A percentile compares a stretch with the other conserved stretches of the same genome.
Conservation (phyloP, 805 yeast species). For the Ogataea saltuana region DNA sequence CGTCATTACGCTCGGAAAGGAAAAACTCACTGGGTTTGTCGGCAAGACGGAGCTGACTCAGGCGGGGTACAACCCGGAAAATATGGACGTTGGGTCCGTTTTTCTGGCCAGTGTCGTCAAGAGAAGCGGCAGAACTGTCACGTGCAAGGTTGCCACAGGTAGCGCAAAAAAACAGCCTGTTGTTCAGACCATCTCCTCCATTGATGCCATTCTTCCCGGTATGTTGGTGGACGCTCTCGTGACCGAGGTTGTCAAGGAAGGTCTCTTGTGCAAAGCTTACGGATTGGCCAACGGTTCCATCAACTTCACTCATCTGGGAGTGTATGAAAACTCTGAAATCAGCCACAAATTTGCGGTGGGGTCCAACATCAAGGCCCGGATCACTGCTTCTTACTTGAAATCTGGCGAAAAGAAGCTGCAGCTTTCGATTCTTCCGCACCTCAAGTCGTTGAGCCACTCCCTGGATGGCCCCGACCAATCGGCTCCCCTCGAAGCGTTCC, state of each 20-base stretch:
- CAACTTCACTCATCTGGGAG: constrained; percentile 63
- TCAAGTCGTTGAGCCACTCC: constrained; percentile 38
- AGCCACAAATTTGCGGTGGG: constrained; percentile 71
- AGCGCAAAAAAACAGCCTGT: constrained; percentile 49
- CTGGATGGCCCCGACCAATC: constrained; percentile 25
- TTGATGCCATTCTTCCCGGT: constrained; percentile 87
- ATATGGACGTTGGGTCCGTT: constrained; percentile 62
- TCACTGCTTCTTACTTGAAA: constrained; percentile 54
- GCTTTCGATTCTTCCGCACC: constrained; percentile 62
- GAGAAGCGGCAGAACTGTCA: constrained; percentile 56
- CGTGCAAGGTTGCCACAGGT: constrained; percentile 50
- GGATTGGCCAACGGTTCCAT: constrained; percentile 76
- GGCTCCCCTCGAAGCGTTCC: constrained; percentile 63
- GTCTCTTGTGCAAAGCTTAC: constrained; percentile 69
- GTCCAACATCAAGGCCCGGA: constrained; percentile 65
- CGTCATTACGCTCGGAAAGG: constrained; percentile 67
- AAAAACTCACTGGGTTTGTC: constrained; percentile 65
- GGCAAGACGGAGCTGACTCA: constrained; percentile 62
- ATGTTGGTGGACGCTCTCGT: constrained; percentile 72
- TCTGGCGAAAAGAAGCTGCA: constrained; percentile 58
- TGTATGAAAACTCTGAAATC: constrained; percentile 44
- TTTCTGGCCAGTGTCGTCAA: constrained; percentile 60
- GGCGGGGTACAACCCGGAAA: constrained; percentile 39
- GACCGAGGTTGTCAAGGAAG: constrained; percentile 56
- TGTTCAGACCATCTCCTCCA: constrained; percentile 59